phyloP scores from a whole-genome alignment of 495 filamentous ascomycete genomes.

The Xylaria sp. region DNA sequence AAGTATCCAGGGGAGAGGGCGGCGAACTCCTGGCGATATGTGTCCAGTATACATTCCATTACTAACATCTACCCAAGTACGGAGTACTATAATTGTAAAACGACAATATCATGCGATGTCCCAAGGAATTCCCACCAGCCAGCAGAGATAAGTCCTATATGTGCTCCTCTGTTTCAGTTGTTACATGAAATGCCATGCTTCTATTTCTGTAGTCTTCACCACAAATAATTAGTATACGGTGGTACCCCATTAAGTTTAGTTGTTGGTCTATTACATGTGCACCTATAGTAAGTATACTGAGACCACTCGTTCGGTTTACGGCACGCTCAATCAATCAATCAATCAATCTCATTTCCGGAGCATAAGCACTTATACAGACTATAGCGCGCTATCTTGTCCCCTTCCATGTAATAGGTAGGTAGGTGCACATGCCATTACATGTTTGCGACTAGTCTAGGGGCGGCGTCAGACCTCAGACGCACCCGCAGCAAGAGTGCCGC shows the following conservation, averaged over 20 bases:
- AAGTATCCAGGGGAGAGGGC: too few relatives aligned
- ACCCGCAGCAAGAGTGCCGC: not conserved
- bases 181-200: not conserved
- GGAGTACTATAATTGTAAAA: too few relatives aligned
- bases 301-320: not conserved
- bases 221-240: too few relatives aligned
- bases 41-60: not conserved
- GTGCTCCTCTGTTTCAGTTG: slow-evolving; percentile 4
- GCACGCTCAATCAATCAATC: not conserved
- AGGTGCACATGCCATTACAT: not conserved
- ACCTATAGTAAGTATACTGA: not conserved
- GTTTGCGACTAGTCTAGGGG: not conserved
- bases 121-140: not conserved
- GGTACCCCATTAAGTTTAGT: not conserved
- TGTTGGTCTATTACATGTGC: not conserved
- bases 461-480: not conserved
- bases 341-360: not conserved
- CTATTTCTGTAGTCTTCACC: not conserved
- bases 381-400: not conserved
- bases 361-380: slow-evolving; percentile 1
- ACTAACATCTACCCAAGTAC: not conserved
- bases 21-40: too few relatives aligned
- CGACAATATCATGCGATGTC: not conserved
- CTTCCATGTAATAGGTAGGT: not conserved
- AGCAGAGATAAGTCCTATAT: not conserved